These are phyloP conservation scores for Gaeumannomyces tritici DNA, from an alignment of 2,329 filamentous ascomycete species.

Conservation along the genomic window DNA sequence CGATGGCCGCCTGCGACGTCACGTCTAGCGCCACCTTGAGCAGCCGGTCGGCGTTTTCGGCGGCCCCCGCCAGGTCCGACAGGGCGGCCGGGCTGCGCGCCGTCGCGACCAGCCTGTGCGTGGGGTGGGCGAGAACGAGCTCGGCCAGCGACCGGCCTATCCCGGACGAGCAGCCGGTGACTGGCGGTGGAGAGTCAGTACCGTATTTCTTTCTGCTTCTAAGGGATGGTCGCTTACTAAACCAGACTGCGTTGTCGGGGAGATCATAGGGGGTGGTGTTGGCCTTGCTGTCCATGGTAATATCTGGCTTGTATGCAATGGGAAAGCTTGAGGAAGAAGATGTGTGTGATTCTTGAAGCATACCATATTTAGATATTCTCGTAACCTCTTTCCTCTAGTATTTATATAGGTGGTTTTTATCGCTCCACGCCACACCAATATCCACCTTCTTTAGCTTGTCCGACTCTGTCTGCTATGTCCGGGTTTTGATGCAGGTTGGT, in stretches of 20 bases:
- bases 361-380: too few relatives aligned
- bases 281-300: neutral
- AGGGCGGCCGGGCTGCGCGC: conserved; percentile 33
- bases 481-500: too few relatives aligned
- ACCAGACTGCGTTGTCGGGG: conserved; percentile 26
- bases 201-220: too few relatives aligned
- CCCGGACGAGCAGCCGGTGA: conserved; percentile 39
- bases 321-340: too few relatives aligned
- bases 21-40: conserved; percentile 39
- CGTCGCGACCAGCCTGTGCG: conserved; percentile 34
- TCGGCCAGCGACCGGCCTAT: conserved; percentile 31
- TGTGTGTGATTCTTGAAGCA: too few relatives aligned
- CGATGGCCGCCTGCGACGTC: conserved; percentile 21
- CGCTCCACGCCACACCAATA: too few relatives aligned
- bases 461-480: too few relatives aligned
- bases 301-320: too few relatives aligned
- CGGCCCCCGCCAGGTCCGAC: conserved; percentile 29
- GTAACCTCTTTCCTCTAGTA: too few relatives aligned
- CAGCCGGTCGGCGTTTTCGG: conserved; percentile 17
- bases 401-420: too few relatives aligned
- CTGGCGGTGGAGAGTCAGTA: too few relatives aligned
- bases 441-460: too few relatives aligned
- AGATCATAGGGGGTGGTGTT: conserved; percentile 22
- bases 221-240: conserved; percentile 19
- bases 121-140: conserved; percentile 24